These are phyloP conservation scores for Emmonsia crescens DNA, from an alignment of 2,329 filamentous ascomycete species.

Conservation along the genomic window DNA sequence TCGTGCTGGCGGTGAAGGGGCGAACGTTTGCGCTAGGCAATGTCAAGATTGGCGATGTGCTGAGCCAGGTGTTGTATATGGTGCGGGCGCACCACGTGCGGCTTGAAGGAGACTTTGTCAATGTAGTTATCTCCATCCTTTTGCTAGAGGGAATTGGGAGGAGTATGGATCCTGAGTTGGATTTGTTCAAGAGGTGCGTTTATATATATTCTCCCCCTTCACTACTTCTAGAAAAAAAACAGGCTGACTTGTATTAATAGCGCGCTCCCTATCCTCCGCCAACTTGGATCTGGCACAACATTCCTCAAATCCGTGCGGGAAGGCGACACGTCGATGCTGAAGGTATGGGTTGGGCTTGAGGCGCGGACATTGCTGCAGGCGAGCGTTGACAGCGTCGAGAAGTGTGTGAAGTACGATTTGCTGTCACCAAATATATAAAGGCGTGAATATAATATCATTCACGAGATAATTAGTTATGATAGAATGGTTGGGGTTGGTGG, in stretches of 20 bases:
- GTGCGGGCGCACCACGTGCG: constrained; percentile 86
- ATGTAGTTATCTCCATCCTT: constrained; percentile 90
- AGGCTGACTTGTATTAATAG: constrained; percentile 38
- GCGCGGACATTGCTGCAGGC: constrained; percentile 80
- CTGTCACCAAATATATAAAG: constrained; percentile 71
- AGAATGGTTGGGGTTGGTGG: neutral
- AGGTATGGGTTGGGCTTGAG: constrained; percentile 85
- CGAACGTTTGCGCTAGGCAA: constrained; percentile 84
- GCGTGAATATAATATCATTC: neutral
- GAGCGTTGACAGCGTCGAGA: constrained; percentile 78
- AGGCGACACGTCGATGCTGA: constrained; percentile 73
- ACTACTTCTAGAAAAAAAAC: neutral
- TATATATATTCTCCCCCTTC: neutral
- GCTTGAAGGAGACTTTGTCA: constrained; percentile 94
- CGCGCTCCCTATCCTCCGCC: constrained; percentile 78
- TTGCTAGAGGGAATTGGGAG: constrained; percentile 89
- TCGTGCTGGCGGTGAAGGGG: constrained; percentile 83
- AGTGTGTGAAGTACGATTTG: constrained; percentile 82
- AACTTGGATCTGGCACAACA: constrained; percentile 58
- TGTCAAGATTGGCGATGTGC: constrained; percentile 89
- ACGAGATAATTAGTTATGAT: neutral
- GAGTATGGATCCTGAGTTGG: constrained; percentile 72
- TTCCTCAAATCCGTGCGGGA: constrained; percentile 52
- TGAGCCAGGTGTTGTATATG: constrained; percentile 85
- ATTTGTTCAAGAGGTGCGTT: constrained; percentile 63